Evolutionary conservation across 768 basidiomycete species (phyloP).

Genomic region (Rhodotorula paludigena): DNA sequence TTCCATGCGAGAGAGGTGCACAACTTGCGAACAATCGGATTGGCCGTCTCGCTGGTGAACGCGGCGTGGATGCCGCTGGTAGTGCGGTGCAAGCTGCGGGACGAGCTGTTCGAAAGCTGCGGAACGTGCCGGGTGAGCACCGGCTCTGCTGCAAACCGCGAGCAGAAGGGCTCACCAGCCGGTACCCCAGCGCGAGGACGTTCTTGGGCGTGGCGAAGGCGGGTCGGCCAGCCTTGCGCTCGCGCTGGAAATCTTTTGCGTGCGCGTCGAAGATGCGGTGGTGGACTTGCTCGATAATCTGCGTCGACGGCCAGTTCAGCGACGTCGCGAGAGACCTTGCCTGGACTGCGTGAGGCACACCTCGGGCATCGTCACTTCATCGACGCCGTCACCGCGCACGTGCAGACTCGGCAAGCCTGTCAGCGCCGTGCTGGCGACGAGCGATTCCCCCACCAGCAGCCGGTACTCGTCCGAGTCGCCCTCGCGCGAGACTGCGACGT

Average conservation of each 20-base stretch:
- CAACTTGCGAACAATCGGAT: slow-evolving; percentile 67
- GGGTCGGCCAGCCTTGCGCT: neutral
- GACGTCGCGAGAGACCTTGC: too few species aligned
- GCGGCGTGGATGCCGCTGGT: slow-evolving; percentile 45
- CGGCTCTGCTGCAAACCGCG: neutral
- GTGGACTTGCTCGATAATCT: slow-evolving; percentile 28
- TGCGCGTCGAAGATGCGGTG: slow-evolving; percentile 20
- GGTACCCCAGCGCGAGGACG: slow-evolving; percentile 64
- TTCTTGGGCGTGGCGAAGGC: slow-evolving; percentile 48
- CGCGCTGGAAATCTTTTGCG: neutral
- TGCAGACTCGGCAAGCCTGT: neutral
- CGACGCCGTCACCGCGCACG: too few species aligned
- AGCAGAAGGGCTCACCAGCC: slow-evolving; percentile 52
- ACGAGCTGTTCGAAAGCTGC: neutral
- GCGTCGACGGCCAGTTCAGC: too few species aligned
- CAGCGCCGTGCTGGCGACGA: slow-evolving; percentile 2
- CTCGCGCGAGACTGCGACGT: neutral
- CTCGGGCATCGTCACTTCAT: slow-evolving; percentile 6
- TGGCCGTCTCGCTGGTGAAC: slow-evolving; percentile 61
- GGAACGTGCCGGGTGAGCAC: neutral
- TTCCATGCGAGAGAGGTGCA: slow-evolving; percentile 62
- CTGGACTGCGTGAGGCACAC: neutral
- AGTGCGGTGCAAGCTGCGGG: slow-evolving; percentile 31
- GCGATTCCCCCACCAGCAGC: neutral
- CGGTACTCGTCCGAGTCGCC: slow-evolving; percentile 9